A percentile compares a stretch with the other conserved stretches of the same genome.
Conservation (phyloP, 345 rosid species). For the Theobroma cacao region DNA sequence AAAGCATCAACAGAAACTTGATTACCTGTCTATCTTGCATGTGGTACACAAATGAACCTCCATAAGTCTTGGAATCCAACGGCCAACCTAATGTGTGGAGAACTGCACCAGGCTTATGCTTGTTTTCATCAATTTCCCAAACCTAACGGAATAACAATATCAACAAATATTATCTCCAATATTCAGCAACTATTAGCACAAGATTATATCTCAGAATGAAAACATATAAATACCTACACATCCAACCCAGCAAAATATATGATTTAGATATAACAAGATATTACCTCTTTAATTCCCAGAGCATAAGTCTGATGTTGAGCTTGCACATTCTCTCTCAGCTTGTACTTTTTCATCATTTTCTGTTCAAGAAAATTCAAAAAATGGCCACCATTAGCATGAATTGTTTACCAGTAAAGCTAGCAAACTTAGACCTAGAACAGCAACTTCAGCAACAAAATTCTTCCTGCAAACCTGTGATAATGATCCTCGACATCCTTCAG, state of each 20-base stretch:
- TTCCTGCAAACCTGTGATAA: slow-evolving; percentile 72
- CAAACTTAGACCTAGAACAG: slow-evolving; percentile 3
- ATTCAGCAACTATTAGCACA: neutral
- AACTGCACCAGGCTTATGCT: slow-evolving; percentile 81
- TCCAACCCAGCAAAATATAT: slow-evolving; percentile 6
- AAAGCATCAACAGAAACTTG: neutral
- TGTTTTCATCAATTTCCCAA: slow-evolving; percentile 88
- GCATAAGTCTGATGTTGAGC: slow-evolving; percentile 98
- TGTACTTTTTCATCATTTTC: slow-evolving; percentile 66
- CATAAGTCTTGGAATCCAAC: slow-evolving; percentile 81
- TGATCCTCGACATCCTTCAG: slow-evolving; percentile 98
- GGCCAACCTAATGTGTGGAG: slow-evolving; percentile 96
- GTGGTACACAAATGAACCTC: slow-evolving; percentile 96
- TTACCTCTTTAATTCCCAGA: slow-evolving; percentile 93
- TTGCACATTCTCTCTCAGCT: slow-evolving; percentile 69
- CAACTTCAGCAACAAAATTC: slow-evolving; percentile 13
- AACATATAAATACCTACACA: neutral
- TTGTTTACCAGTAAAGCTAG: neutral
- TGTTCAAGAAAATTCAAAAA: slow-evolving; percentile 30
- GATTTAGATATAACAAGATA: neutral
- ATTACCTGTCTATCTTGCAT: slow-evolving; percentile 82
- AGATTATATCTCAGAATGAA: neutral
- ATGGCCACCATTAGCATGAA: slow-evolving; percentile 17
- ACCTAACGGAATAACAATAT: slow-evolving; percentile 44
- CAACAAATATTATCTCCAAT: neutral